phyloP scores from a whole-genome alignment of 139 green algal species.

The Nannochloris sp. region DNA sequence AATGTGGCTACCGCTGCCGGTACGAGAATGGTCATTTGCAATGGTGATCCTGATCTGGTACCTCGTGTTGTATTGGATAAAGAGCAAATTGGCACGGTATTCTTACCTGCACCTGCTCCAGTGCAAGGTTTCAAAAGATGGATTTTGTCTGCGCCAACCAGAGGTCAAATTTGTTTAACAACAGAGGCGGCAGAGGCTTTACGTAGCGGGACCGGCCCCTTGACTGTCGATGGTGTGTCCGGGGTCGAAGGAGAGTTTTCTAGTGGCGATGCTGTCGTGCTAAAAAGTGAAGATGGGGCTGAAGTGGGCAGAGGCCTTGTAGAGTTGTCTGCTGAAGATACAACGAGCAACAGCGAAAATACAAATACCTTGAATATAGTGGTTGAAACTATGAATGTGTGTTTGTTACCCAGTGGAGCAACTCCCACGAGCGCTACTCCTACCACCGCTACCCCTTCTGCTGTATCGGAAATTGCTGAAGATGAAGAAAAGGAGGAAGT shows the following conservation, averaged over 20 bases:
- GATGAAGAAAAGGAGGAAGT: no score
- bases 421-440: no score
- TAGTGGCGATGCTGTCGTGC: slow-evolving; percentile 57
- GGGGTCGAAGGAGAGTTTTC: slow-evolving; percentile 47
- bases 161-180: slow-evolving; percentile 58
- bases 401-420: not conserved
- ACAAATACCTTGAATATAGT: not conserved
- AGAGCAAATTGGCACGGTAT: slow-evolving; percentile 35
- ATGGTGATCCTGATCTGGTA: slow-evolving; percentile 42
- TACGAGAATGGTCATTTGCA: slow-evolving; percentile 68
- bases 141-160: slow-evolving; percentile 64
- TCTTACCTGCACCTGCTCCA: slow-evolving; percentile 34
- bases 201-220: slow-evolving; percentile 50
- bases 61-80: slow-evolving; percentile 32
- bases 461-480: no score
- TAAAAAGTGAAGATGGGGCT: slow-evolving; percentile 53
- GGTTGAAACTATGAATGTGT: slow-evolving; percentile 6
- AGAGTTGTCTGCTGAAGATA: slow-evolving; percentile 52
- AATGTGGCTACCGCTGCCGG: slow-evolving; percentile 79
- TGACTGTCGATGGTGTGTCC: slow-evolving; percentile 71
- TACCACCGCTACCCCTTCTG: no score
- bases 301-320: slow-evolving; percentile 75
- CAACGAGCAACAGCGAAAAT: not conserved
- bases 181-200: slow-evolving; percentile 59
- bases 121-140: slow-evolving; percentile 67